Conservation (phyloP, 148 eudicot genomes). For the Bassia scoparia region DNA sequence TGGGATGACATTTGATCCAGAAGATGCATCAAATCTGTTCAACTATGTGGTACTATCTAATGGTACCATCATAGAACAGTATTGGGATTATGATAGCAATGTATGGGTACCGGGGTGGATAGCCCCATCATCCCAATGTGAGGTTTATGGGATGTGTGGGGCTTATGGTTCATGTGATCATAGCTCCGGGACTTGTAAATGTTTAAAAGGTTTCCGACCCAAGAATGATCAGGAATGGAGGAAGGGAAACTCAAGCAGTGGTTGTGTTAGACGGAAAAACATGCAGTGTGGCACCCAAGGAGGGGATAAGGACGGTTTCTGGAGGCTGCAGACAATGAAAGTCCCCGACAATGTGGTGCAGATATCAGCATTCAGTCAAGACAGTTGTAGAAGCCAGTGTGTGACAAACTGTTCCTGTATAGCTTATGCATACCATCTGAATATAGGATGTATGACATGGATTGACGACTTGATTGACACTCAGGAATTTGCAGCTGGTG, state of each 20-base stretch:
- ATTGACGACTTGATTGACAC: constrained; percentile 44
- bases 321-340: constrained; percentile 28
- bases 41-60: constrained; percentile 18
- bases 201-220: constrained; percentile 49
- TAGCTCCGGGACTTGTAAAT: constrained; percentile 33
- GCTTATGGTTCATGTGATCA: constrained; percentile 39
- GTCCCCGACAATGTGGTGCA: constrained; percentile 41
- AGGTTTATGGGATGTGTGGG: constrained; percentile 50
- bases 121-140: constrained; percentile 30
- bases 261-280: constrained; percentile 40
- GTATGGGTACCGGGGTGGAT: constrained; percentile 32
- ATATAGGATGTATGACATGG: constrained; percentile 61
- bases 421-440: constrained; percentile 41
- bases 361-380: constrained; percentile 27
- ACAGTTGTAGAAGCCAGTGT: constrained; percentile 41
- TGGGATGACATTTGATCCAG: constrained; percentile 2
- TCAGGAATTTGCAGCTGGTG: constrained; percentile 25
- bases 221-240: constrained; percentile 39
- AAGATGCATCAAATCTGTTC: constrained; percentile 17
- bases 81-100: constrained; percentile 26
- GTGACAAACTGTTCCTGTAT: constrained; percentile 48
- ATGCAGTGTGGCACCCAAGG: constrained; percentile 36
- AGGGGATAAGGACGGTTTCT: constrained; percentile 37
- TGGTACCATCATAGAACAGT: constrained; percentile 26
- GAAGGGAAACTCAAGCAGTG: constrained; percentile 34